These are phyloP conservation scores for Starmerella ratchasimensis DNA, from an alignment of 805 yeast species.

Conservation along the genomic window DNA sequence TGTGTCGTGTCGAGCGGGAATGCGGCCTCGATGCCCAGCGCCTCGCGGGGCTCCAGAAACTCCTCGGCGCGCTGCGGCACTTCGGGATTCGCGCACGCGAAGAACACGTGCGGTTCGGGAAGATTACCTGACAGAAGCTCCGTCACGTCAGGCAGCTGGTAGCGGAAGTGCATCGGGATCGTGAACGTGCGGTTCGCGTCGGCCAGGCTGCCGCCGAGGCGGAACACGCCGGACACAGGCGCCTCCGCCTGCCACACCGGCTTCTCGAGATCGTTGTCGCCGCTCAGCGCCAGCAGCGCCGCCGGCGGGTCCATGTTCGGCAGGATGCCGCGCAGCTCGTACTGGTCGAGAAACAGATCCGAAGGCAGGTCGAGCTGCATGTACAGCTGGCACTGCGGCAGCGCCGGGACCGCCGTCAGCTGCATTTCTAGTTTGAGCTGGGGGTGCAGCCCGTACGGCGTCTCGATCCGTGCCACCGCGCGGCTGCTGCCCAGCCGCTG, in stretches of 20 bases:
- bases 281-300: constrained; percentile 34
- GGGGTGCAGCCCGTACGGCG: constrained; percentile 22
- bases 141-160: constrained; percentile 30
- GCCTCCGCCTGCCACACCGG: constrained; percentile 35
- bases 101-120: constrained; percentile 34
- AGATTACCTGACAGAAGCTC: constrained; percentile 19
- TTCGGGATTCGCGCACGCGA: constrained; percentile 35
- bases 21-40: constrained; percentile 33
- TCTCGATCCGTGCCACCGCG: constrained; percentile 2
- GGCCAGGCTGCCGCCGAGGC: constrained; percentile 10
- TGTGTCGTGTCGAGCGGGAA: constrained; percentile 34
- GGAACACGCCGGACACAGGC: constrained; percentile 32
- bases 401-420: constrained; percentile 4
- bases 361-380: constrained; percentile 34
- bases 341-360: constrained; percentile 40
- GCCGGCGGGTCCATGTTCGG: constrained; percentile 20
- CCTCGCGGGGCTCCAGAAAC: constrained; percentile 10
- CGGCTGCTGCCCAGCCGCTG: neutral
- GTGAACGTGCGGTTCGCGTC: constrained; percentile 24
- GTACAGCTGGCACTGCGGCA: constrained; percentile 32
- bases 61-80: constrained; percentile 12
- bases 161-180: constrained; percentile 40
- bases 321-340: constrained; percentile 35
- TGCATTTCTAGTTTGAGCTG: constrained; percentile 4
- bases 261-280: constrained; percentile 43